phyloP scores from a whole-genome alignment of 1,139 yeast species.

The Casaregolazyma lundiana region DNA sequence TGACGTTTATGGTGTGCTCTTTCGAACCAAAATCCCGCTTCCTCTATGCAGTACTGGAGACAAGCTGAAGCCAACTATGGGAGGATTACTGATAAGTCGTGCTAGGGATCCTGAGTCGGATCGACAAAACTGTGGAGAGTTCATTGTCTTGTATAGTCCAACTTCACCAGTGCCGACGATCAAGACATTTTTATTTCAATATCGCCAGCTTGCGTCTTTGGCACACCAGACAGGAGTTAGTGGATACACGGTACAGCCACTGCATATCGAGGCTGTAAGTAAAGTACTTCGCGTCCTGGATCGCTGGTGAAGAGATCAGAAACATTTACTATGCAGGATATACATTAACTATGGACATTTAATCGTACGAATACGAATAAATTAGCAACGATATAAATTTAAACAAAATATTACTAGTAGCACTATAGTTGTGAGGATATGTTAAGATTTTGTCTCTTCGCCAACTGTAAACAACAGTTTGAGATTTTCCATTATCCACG shows the following conservation, averaged over 20 bases:
- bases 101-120: neutral
- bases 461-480: neutral
- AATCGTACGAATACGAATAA: too few relatives aligned
- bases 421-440: too few relatives aligned
- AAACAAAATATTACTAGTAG: too few relatives aligned
- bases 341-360: too few relatives aligned
- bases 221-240: constrained; percentile 42
- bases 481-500: too few relatives aligned
- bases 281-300: constrained; percentile 41
- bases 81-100: constrained; percentile 10
- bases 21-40: constrained; percentile 26
- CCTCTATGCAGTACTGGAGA: constrained; percentile 8
- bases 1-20: constrained; percentile 60
- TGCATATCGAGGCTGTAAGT: constrained; percentile 77
- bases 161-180: constrained; percentile 42
- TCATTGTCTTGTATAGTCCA: constrained; percentile 30
- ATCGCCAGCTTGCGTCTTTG: constrained; percentile 57
- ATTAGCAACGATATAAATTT: neutral
- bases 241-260: constrained; percentile 53
- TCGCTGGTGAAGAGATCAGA: neutral
- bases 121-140: constrained; percentile 17
- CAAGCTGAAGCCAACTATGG: constrained; percentile 10
- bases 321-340: neutral
- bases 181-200: constrained; percentile 60
- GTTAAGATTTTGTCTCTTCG: neutral